Base-by-base conservation (phyloP, 805 yeast genomes). In the Cyberlindnera bimundalis region DNA sequence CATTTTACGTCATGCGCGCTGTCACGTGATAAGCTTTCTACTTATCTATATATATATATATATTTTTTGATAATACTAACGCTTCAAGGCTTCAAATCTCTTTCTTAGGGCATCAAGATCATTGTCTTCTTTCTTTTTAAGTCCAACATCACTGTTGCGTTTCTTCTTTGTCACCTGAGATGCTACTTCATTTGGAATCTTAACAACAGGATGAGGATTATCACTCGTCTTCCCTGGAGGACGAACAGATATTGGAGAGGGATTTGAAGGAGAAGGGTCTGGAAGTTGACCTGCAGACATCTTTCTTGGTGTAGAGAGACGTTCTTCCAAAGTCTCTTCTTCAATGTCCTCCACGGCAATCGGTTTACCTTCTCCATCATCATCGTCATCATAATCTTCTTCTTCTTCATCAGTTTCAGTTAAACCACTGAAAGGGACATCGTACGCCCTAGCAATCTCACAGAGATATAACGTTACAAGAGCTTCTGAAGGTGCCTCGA, bases 381-480 rank as follows among this genome's bases (percentile, higher is more conserved):
- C 63, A 13, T 59, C 68, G 19, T 53, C 64, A n/a, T 25, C 36
- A 4, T 23, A 12, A 13, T 14, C 19, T 10, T 47, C 61, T 24
- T 48, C 56, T 11, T 48, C 54, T 6, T 45, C 56, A 8, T 48
- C 50, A 12, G 15, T 35, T 7, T 35, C 32, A 3, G n/a, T n/a
- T n/a, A 79, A 58, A 12, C 78, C 81, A 24, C 86, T 78, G 53
- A 78, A 89, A 1, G 88, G 84, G 0, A 81, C 93, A 17, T 73
- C 71, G 55, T 89, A 88, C 0, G 95, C 84, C 37, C 70, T 70
- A 1, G 96, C 95, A 46, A 88, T 88, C 55, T 88, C 96, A 39
- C 74, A 67, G 46, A 89, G 66, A 53, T 89, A 89, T 44, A 84
- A 61, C 13, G 72, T 70, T 1, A 88, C 93, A 40, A 88, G 67